Percentiles rank a stretch among this genome's conserved stretches.
phyloP scores from a whole-genome alignment of 805 yeast species.

The Metschnikowia lachancei region DNA sequence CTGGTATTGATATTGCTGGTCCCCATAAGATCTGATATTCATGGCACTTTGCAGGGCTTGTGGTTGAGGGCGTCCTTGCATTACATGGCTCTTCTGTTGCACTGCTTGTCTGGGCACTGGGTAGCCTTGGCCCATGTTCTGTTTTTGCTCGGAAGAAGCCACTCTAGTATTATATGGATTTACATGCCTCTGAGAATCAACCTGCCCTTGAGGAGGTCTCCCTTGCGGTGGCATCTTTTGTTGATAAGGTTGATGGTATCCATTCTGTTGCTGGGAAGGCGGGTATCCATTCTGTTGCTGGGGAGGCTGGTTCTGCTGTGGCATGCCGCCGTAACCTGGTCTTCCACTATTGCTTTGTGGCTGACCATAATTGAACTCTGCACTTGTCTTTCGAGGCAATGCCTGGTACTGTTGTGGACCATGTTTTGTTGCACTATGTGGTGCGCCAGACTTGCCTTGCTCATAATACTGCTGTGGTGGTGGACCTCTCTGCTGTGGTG shows the following conservation, averaged over 20 bases:
- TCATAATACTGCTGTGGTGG: neutral
- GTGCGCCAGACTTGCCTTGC: neutral
- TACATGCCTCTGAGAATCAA: constrained; percentile 1
- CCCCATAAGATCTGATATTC: constrained; percentile 11
- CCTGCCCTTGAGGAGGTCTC: neutral
- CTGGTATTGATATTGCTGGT: constrained; percentile 14
- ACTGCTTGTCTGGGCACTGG: constrained; percentile 4
- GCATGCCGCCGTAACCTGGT: neutral
- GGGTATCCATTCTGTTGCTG: constrained; percentile 4
- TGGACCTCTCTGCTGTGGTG: neutral
- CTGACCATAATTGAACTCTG: neutral
- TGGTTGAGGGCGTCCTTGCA: constrained; percentile 6
- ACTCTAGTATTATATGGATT: constrained; percentile 5
- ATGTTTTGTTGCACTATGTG: no score
- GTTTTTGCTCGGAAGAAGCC: constrained; percentile 1
- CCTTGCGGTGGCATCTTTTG: neutral
- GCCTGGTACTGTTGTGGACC: neutral
- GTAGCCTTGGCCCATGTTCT: neutral
- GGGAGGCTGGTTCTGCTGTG: constrained; percentile 4
- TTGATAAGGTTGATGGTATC: neutral
- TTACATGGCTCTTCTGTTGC: constrained; percentile 2
- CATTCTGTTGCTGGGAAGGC: constrained; percentile 3
- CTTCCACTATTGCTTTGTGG: neutral
- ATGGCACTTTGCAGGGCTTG: constrained; percentile 7
- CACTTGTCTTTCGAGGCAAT: neutral